Conservation (phyloP, 768 basidiomycete genomes). For the Mycena floridula region DNA sequence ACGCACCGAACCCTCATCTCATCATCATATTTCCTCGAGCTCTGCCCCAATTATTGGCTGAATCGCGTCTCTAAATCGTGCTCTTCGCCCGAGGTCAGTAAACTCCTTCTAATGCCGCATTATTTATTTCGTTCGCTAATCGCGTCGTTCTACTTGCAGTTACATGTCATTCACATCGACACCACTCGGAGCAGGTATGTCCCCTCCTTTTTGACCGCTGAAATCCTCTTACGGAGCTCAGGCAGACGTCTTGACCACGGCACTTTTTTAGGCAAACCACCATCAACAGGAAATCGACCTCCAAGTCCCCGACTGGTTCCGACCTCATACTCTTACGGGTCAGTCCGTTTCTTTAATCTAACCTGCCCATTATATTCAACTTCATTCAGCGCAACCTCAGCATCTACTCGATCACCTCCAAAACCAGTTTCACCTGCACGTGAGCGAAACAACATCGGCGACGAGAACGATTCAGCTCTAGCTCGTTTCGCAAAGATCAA, state of each 20-base stretch:
- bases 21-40: no score
- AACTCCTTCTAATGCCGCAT: no score
- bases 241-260: slow-evolving; percentile 81
- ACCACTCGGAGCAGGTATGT: slow-evolving; percentile 77
- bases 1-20: no score
- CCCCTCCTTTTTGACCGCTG: no score
- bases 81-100: no score
- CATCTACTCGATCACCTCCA: slow-evolving; percentile 53
- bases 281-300: slow-evolving; percentile 27
- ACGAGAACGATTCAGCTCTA: slow-evolving; percentile 36
- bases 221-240: no score
- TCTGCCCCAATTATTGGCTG: no score
- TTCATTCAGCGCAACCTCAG: slow-evolving; percentile 45
- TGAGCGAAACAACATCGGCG: slow-evolving; percentile 23
- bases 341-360: slow-evolving; percentile 21
- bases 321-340: slow-evolving; percentile 71
- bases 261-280: slow-evolving; percentile 66
- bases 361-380: slow-evolving; percentile 13
- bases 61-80: no score
- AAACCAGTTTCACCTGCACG: slow-evolving; percentile 37
- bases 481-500: slow-evolving; percentile 37
- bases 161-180: slow-evolving; percentile 85
- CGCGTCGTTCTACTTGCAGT: background rate
- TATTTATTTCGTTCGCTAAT: background rate
- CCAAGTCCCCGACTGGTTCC: slow-evolving; percentile 38